phyloP scores from a whole-genome alignment of 768 basidiomycete species.

The Clavulina sp. region DNA sequence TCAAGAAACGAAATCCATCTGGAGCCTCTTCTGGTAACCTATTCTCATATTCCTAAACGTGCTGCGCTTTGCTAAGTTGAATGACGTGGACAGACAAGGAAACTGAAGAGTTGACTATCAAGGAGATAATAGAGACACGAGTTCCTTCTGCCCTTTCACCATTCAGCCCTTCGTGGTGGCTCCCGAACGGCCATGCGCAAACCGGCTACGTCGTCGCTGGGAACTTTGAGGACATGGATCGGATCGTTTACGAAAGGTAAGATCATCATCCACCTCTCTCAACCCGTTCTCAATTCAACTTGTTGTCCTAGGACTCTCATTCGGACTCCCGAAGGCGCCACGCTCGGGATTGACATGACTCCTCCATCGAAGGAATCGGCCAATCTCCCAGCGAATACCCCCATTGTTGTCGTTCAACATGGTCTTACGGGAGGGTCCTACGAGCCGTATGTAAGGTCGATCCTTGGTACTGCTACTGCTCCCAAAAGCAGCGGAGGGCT shows the following conservation, averaged over 20 bases:
- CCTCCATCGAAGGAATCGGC: slow-evolving; percentile 10
- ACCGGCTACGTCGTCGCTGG: slow-evolving; percentile 23
- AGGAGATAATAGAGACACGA: too few relatives aligned
- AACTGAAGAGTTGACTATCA: too few relatives aligned
- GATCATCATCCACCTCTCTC: too few relatives aligned
- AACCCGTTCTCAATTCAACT: too few relatives aligned
- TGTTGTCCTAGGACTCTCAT: slow-evolving; percentile 23
- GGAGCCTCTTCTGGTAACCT: too few relatives aligned
- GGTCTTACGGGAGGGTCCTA: slow-evolving; percentile 54
- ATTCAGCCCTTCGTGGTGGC: slow-evolving; percentile 21
- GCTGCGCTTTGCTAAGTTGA: too few relatives aligned
- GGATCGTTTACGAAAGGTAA: slow-evolving; percentile 20
- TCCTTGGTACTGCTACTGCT: slow-evolving; percentile 55
- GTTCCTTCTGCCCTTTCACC: too few relatives aligned
- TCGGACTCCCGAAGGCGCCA: slow-evolving; percentile 25
- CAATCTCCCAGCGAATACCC: slow-evolving; percentile 23
- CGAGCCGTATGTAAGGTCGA: slow-evolving; percentile 75
- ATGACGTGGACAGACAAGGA: too few relatives aligned
- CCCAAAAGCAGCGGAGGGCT: slow-evolving; percentile 62
- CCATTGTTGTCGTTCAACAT: slow-evolving; percentile 27
- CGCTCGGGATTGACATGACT: slow-evolving; percentile 18
- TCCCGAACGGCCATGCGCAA: slow-evolving; percentile 23
- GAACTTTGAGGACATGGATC: slow-evolving; percentile 22
- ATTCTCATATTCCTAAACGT: too few relatives aligned
- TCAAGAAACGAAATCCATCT: too few relatives aligned